Conservation (phyloP, 805 yeast genomes). For the Candida coquimbonensis region DNA sequence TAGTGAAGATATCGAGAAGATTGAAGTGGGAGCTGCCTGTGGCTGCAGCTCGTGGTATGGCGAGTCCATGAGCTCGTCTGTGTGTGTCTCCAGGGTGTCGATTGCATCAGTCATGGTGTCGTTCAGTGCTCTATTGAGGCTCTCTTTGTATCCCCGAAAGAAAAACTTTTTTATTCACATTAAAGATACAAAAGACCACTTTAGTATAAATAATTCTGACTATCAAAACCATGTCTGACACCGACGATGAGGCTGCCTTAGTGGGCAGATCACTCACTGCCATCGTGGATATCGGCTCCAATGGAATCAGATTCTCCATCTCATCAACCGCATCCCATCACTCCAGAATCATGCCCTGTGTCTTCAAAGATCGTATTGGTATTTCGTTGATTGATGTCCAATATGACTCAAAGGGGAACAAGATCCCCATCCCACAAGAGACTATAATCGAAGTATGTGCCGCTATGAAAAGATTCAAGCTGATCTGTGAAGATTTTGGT, state of each 20-base stretch:
- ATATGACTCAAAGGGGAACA: conserved; percentile 31
- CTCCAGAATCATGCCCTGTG: conserved; percentile 72
- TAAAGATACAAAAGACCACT: no score
- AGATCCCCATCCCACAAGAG: conserved; percentile 49
- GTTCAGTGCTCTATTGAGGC: no score
- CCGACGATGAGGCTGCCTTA: conserved; percentile 35
- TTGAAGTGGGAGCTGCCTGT: background rate
- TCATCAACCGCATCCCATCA: conserved; percentile 63
- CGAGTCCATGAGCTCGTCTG: background rate
- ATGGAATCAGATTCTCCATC: conserved; percentile 66
- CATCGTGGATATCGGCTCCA: conserved; percentile 72
- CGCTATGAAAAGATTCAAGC: conserved; percentile 60
- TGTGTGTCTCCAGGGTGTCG: no score
- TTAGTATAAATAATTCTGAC: no score
- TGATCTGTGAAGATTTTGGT: conserved; percentile 69
- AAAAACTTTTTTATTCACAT: background rate
- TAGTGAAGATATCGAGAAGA: conserved; percentile 22
- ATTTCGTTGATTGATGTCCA: conserved; percentile 63
- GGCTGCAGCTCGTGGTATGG: background rate
- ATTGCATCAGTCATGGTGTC: background rate
- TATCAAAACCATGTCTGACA: conserved; percentile 11
- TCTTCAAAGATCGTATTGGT: conserved; percentile 67
- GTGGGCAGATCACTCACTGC: conserved; percentile 55
- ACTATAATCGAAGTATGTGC: conserved; percentile 52
- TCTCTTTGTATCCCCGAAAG: background rate